Conservation (phyloP, 2,329 filamentous ascomycete species). For the Fusarium denticulatum region DNA sequence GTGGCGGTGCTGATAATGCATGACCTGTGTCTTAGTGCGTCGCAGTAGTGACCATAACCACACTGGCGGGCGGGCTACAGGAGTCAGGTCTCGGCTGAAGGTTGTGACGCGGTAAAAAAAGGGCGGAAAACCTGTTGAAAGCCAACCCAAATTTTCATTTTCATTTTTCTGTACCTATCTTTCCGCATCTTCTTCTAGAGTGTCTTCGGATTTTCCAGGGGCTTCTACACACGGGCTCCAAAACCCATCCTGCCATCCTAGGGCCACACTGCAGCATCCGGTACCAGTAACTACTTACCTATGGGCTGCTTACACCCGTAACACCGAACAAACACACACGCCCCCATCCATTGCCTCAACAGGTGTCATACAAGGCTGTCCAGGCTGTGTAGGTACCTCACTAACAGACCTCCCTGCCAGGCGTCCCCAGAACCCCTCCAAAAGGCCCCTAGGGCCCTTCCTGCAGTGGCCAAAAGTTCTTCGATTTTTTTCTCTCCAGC, state of each 20-base stretch:
- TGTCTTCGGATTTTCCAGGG: slow-evolving; percentile 10
- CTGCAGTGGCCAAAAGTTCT: slow-evolving; percentile 31
- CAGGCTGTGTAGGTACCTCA: slow-evolving; percentile 39
- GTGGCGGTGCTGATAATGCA: slow-evolving; percentile 52
- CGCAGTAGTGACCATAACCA: slow-evolving; percentile 6
- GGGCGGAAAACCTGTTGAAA: not conserved
- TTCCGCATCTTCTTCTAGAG: not conserved
- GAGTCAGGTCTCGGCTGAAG: slow-evolving; percentile 7
- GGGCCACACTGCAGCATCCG: slow-evolving; percentile 13
- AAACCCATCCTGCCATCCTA: not conserved
- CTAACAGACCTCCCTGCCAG: slow-evolving; percentile 34
- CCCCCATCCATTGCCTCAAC: not conserved
- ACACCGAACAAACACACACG: not conserved
- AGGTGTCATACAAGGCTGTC: slow-evolving; percentile 36
- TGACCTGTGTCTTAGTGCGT: slow-evolving; percentile 31
- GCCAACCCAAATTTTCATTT: not conserved
- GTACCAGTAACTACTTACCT: slow-evolving; percentile 5
- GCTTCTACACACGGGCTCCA: slow-evolving; percentile 12
- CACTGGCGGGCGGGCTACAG: slow-evolving; percentile 5
- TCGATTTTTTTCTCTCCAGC: slow-evolving; percentile 41
- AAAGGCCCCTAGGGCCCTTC: slow-evolving; percentile 11
- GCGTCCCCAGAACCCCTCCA: slow-evolving; percentile 11
- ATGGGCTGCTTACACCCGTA: slow-evolving; percentile 15
- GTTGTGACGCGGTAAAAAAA: not conserved
- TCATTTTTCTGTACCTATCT: not conserved